Evolutionary conservation across 371 early-diverging fungal genomes (phyloP).

Genomic region (Blakeslea trispora): DNA sequence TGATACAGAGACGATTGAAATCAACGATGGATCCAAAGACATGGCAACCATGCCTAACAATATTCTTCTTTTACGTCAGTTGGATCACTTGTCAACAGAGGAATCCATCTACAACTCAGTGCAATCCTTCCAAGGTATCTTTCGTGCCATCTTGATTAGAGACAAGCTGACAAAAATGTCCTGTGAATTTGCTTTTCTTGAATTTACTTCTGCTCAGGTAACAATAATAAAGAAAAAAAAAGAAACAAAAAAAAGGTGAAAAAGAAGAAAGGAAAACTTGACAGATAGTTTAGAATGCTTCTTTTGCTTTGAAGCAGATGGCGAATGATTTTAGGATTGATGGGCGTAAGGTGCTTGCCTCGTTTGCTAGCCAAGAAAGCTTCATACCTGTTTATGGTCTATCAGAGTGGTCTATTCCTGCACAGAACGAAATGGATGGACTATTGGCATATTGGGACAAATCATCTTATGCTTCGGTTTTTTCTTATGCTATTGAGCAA

Average conservation of each 20-base stretch:
- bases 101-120: slow-evolving; percentile 46
- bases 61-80: slow-evolving; percentile 49
- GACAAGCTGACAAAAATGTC: slow-evolving; percentile 59
- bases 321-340: slow-evolving; percentile 42
- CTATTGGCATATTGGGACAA: slow-evolving; percentile 59
- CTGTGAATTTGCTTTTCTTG: slow-evolving; percentile 61
- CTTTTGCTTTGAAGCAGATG: slow-evolving; percentile 30
- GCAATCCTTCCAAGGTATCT: slow-evolving; percentile 28
- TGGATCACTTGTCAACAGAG: slow-evolving; percentile 58
- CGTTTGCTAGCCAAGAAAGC: slow-evolving; percentile 51
- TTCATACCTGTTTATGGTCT: slow-evolving; percentile 57
- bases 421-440: slow-evolving; percentile 30
- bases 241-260: no score
- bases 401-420: slow-evolving; percentile 46
- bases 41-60: slow-evolving; percentile 38
- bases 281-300: slow-evolving; percentile 23
- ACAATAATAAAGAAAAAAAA: neutral
- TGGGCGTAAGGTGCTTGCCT: slow-evolving; percentile 30
- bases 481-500: slow-evolving; percentile 26
- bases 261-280: neutral
- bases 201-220: slow-evolving; percentile 45
- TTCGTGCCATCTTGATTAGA: slow-evolving; percentile 46
- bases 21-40: slow-evolving; percentile 59
- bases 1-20: slow-evolving; percentile 35
- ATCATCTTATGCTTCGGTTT: slow-evolving; percentile 47